Base-by-base conservation (phyloP, 257 asterid species). In the Cordia subcordata region DNA sequence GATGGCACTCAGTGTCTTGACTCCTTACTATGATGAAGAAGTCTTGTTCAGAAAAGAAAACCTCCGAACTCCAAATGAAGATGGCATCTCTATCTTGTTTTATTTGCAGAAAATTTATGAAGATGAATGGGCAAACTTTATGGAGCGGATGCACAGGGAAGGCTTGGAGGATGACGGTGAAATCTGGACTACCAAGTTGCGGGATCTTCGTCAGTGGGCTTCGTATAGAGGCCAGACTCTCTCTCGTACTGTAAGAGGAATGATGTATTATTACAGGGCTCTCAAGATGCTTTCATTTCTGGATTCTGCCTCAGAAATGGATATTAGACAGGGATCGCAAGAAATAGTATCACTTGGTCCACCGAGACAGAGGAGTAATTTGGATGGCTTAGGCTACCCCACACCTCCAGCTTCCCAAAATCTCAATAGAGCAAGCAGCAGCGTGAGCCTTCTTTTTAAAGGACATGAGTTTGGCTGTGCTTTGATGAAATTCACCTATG, bases 171-270 rank as follows among this genome's bases (percentile, higher is more conserved):
- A 84, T 53, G 94, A 88, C 16, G 49, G 62, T 33, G 90, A 88
- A 57, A 62, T 91, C 56, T 91, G 95, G 98, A 72, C 62, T 22
- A 27, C 65, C n/a, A 88, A 76, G 67, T n/a, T 75, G 27, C 75
- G 95, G 75, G 93, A 91, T 45, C 87, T 91, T 54, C 82, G 98
- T 68, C 81, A 59, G 21, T 91, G 98, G 98, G 98, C 98, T 33
- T 91, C 98, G n/a, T 85, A 86, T 74, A 85, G 98, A 72, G 98
- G 98, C 39, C 98, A 91, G 72, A 91, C 98, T 45, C 76, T 91
- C 32, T 82, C 96, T 12, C 89, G 98, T 50, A 91, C 98, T 9
- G 93, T 91, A 58, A 80, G 96, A 69, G 98, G 98, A 65, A 91
- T 91, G 98, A 91, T 91, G 98, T 88, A 91, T 70, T 88, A 91